Percentiles rank a stretch among this genome's conserved stretches.
phyloP scores from a whole-genome alignment of 73 alveolate species.

The Uronychia setigera region DNA sequence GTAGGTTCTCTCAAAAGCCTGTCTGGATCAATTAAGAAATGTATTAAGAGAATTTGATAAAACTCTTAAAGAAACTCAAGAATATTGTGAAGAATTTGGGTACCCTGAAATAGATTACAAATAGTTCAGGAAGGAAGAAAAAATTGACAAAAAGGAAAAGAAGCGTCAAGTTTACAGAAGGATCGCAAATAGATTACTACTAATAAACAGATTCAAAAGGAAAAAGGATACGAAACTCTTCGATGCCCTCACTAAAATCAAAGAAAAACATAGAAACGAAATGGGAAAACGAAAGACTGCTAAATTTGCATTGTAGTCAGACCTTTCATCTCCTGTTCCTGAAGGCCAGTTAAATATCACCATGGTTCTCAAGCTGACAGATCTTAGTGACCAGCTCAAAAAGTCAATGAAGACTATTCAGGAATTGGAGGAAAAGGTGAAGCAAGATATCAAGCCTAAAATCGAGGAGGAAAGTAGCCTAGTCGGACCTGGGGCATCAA shows the following conservation, averaged over 20 bases:
- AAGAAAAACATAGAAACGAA: neutral
- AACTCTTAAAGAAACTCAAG: neutral
- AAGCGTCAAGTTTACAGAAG: neutral
- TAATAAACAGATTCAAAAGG: neutral
- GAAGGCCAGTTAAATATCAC: neutral
- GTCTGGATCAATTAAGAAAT: neutral
- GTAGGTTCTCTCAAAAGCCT: neutral
- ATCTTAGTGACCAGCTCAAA: neutral
- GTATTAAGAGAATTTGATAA: conserved; percentile 4
- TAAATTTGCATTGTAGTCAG: neutral
- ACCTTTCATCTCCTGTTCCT: neutral
- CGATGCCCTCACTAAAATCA: neutral
- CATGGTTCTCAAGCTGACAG: neutral
- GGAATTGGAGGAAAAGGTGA: too few relatives aligned
- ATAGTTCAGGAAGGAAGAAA: neutral
- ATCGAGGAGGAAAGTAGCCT: too few relatives aligned
- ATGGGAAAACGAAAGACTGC: neutral
- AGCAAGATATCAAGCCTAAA: too few relatives aligned
- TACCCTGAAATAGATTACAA: conserved; percentile 1
- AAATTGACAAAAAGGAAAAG: neutral
- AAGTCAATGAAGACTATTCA: neutral
- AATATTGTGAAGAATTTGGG: conserved; percentile 1
- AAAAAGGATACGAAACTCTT: neutral
- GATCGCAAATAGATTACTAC: neutral
- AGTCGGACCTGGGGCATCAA: too few relatives aligned